These are phyloP conservation scores for Heimioporus retisporus DNA, from an alignment of 1,284 basidiomycete species.

Conservation along the genomic window DNA sequence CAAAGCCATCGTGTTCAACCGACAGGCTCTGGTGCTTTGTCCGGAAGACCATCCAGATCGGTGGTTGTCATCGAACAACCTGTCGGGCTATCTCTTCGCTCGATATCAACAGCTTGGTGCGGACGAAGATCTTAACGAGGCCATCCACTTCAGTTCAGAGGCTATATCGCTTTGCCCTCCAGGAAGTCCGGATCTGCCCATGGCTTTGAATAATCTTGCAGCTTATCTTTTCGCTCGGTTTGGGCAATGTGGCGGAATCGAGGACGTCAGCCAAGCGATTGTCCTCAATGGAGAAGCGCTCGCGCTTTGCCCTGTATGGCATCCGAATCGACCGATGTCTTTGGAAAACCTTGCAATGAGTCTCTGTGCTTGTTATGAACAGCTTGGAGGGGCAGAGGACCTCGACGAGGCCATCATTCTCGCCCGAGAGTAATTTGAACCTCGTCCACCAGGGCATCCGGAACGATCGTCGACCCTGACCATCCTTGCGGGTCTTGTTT, in stretches of 20 bases:
- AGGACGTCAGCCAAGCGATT: too few relatives aligned
- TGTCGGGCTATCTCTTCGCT: too few relatives aligned
- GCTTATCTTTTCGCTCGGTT: neutral
- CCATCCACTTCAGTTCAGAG: neutral
- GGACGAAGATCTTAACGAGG: neutral
- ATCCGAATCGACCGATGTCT: neutral
- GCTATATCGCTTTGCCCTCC: neutral
- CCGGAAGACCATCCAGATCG: too few relatives aligned
- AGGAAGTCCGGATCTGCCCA: neutral
- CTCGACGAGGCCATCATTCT: neutral
- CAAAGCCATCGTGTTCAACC: too few relatives aligned
- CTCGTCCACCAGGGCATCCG: neutral
- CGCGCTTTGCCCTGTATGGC: neutral
- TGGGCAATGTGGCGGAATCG: too few relatives aligned
- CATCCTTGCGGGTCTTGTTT: neutral
- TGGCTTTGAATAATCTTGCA: neutral
- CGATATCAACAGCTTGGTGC: neutral
- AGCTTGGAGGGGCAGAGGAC: neutral
- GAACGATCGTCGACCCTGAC: neutral
- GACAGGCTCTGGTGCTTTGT: too few relatives aligned
- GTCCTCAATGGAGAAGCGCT: neutral
- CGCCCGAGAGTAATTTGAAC: neutral
- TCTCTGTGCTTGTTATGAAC: neutral
- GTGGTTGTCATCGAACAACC: too few relatives aligned
- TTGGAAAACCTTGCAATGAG: neutral